These are phyloP conservation scores for Diplodia corticola DNA, from an alignment of 2,329 filamentous ascomycete species.

Conservation along the genomic window DNA sequence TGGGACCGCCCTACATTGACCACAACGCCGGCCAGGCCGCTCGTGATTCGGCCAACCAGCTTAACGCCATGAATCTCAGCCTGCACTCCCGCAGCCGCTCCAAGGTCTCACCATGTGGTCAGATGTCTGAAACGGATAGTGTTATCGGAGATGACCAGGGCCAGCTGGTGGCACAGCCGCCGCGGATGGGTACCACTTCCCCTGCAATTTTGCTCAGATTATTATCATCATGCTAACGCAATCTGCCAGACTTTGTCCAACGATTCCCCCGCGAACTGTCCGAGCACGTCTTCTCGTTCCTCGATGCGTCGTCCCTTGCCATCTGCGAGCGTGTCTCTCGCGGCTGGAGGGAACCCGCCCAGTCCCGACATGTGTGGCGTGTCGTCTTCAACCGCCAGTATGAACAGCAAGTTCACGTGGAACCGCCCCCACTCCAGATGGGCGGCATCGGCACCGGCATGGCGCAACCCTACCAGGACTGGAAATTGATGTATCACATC, in stretches of 20 bases:
- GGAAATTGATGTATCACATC: conserved; percentile 81
- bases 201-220: conserved; percentile 10
- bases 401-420: conserved; percentile 46
- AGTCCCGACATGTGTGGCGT: conserved; percentile 62
- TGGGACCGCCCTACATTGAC: conserved; percentile 20
- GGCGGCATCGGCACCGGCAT: conserved; percentile 57
- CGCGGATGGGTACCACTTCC: conserved; percentile 19
- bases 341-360: conserved; percentile 57
- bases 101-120: conserved; percentile 17
- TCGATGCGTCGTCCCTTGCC: conserved; percentile 59
- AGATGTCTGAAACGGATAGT: conserved; percentile 23
- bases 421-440: conserved; percentile 48
- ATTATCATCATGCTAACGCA: conserved; percentile 12
- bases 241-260: conserved; percentile 51
- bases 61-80: conserved; percentile 20
- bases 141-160: conserved; percentile 24
- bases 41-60: conserved; percentile 20
- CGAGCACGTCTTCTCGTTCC: conserved; percentile 59
- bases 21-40: conserved; percentile 15
- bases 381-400: conserved; percentile 61
- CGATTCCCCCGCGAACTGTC: conserved; percentile 60
- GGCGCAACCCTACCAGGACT: conserved; percentile 61
- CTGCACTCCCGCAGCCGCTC: conserved; percentile 17
- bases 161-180: conserved; percentile 19
- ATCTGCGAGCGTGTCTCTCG: conserved; percentile 58